These are phyloP conservation scores for Corylus avellana DNA, from an alignment of 306 rosid genomes.

Conservation along the genomic window DNA sequence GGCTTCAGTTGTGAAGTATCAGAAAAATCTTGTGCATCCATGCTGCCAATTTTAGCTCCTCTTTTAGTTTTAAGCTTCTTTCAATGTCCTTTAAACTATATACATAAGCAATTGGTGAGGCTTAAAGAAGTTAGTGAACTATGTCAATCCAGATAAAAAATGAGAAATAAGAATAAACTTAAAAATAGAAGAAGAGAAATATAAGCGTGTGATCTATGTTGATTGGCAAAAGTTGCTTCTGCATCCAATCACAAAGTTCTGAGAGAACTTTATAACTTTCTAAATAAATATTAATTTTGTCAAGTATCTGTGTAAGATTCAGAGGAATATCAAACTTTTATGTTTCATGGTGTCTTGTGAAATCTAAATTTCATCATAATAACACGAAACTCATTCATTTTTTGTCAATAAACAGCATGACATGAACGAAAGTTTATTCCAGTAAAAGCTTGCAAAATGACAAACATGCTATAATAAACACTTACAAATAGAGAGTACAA, in stretches of 20 bases:
- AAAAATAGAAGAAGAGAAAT: neutral
- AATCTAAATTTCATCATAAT: neutral
- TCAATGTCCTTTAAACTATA: slow-evolving; percentile 1
- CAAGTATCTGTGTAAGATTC: neutral
- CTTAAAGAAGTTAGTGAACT: neutral
- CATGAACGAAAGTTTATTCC: neutral
- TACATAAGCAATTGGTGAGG: neutral
- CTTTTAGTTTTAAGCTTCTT: neutral
- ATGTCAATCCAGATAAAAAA: neutral
- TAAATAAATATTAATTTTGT: neutral
- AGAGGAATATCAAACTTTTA: neutral
- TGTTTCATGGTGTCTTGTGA: neutral
- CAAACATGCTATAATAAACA: neutral
- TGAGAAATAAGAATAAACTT: too few species aligned
- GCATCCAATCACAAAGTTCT: neutral
- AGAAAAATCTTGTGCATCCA: slow-evolving; percentile 33
- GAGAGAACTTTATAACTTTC: neutral
- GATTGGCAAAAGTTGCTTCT: neutral
- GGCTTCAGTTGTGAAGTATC: slow-evolving; percentile 36
- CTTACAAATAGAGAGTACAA: neutral
- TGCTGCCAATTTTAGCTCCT: slow-evolving; percentile 14
- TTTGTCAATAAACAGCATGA: neutral
- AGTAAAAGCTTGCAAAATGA: neutral
- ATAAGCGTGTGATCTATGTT: neutral
- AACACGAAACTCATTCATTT: neutral